Evolutionary conservation across 345 rosid species (phyloP).

Genomic region (Dipteronia dyeriana): DNA sequence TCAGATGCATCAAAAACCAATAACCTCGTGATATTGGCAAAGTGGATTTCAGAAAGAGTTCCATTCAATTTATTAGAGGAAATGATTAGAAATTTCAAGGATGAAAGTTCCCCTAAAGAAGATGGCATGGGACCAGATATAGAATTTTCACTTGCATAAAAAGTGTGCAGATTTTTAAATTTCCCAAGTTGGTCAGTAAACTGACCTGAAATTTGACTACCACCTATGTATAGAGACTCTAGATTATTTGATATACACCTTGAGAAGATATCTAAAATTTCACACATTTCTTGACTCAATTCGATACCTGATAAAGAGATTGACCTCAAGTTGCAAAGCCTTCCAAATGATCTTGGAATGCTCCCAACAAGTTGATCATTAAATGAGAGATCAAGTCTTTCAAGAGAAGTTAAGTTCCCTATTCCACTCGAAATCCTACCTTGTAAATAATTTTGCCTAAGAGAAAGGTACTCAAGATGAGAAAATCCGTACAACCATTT

Average conservation of each 20-base stretch:
- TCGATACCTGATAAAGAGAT: not conserved
- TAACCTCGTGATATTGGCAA: slow-evolving; percentile 27
- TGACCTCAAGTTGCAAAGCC: not conserved
- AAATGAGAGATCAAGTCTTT: not conserved
- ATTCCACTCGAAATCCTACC: slow-evolving; percentile 17
- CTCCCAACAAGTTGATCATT: not conserved
- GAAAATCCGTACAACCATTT: slow-evolving; percentile 6
- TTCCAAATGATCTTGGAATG: not conserved
- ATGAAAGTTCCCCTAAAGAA: not conserved
- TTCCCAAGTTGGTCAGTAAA: not conserved
- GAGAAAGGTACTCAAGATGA: slow-evolving; percentile 9
- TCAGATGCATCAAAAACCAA: slow-evolving; percentile 13
- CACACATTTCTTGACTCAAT: not conserved
- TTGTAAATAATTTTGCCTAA: not conserved
- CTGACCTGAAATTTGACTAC: not conserved
- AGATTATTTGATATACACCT: not conserved
- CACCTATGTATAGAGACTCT: not conserved
- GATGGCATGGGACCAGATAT: not conserved
- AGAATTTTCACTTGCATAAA: not conserved
- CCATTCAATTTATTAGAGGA: not conserved
- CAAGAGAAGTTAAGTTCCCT: slow-evolving; percentile 19
- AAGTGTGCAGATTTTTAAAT: not conserved
- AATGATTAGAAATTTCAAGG: not conserved
- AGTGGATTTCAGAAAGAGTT: slow-evolving; percentile 23
- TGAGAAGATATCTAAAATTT: not conserved